These are phyloP conservation scores for Neoascochyta sp. DNA, from an alignment of 2,329 filamentous ascomycete genomes.

Conservation along the genomic window DNA sequence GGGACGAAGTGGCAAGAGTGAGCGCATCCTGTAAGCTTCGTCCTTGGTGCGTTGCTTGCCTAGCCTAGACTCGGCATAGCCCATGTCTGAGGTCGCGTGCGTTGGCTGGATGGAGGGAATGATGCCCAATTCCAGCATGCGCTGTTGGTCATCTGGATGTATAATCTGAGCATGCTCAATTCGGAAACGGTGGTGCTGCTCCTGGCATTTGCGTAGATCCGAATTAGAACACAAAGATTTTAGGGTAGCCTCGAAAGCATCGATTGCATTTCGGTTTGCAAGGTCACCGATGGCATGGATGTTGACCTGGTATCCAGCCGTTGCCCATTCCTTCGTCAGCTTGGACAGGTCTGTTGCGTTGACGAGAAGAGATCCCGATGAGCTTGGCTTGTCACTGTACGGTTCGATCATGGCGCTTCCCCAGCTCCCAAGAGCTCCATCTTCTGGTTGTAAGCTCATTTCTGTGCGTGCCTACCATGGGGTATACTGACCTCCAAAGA, in stretches of 20 bases:
- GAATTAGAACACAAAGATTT: constrained; percentile 49
- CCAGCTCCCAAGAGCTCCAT: constrained; percentile 68
- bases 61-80: constrained; percentile 60
- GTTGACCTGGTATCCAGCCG: constrained; percentile 63
- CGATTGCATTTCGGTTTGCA: constrained; percentile 62
- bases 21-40: constrained; percentile 65
- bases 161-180: constrained; percentile 71
- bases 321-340: constrained; percentile 57
- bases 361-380: constrained; percentile 62
- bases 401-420: constrained; percentile 69
- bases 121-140: constrained; percentile 58
- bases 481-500: constrained; percentile 61
- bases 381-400: constrained; percentile 61
- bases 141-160: constrained; percentile 59
- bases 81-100: constrained; percentile 69
- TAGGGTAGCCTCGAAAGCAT: constrained; percentile 59
- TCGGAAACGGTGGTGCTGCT: constrained; percentile 57
- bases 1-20: constrained; percentile 52
- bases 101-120: constrained; percentile 69
- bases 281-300: constrained; percentile 70
- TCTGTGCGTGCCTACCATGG: no score
- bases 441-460: constrained; percentile 39
- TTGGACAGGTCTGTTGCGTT: constrained; percentile 57
- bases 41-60: constrained; percentile 52
- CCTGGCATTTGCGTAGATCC: constrained; percentile 50